Evolutionary conservation across 768 basidiomycete species (phyloP).

Genomic region (Suillus ampliporus): DNA sequence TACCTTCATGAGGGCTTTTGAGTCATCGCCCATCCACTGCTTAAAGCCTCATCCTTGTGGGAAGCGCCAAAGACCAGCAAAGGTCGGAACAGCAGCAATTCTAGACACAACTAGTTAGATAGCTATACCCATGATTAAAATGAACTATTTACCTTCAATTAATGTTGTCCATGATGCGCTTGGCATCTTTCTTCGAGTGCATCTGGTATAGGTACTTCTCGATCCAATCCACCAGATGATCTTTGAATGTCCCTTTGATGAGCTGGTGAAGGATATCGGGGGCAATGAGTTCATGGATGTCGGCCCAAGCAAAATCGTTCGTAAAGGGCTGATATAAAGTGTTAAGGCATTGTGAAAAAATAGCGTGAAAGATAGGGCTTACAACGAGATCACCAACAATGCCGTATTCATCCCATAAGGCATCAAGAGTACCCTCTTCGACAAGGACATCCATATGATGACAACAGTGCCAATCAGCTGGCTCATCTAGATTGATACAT

Average conservation of each 20-base stretch:
- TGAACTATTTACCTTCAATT: background rate
- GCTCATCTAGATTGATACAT: conserved; percentile 30
- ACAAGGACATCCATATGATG: conserved; percentile 27
- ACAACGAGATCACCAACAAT: conserved; percentile 31
- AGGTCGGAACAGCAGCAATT: conserved; percentile 34
- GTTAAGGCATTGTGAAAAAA: background rate
- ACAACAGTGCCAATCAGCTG: conserved; percentile 15
- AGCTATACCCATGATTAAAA: conserved; percentile 1
- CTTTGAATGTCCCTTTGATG: conserved; percentile 52
- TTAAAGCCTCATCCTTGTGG: conserved; percentile 35
- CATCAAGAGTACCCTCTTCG: conserved; percentile 7
- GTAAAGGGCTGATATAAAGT: conserved; percentile 11
- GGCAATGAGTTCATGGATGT: conserved; percentile 41
- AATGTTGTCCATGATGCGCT: background rate
- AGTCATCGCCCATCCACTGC: conserved; percentile 45
- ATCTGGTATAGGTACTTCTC: too few relatives aligned
- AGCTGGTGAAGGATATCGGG: conserved; percentile 54
- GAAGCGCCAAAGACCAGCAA: conserved; percentile 36
- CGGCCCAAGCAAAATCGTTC: conserved; percentile 16
- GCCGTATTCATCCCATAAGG: conserved; percentile 43
- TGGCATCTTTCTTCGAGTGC: too few relatives aligned
- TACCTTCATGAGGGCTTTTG: conserved; percentile 36
- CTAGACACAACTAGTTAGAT: conserved; percentile 16
- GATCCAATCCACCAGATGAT: conserved; percentile 46
- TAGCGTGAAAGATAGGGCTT: background rate